These are phyloP conservation scores for Picea engelmannii DNA, from an alignment of 83 land plant species.

Conservation along the genomic window DNA sequence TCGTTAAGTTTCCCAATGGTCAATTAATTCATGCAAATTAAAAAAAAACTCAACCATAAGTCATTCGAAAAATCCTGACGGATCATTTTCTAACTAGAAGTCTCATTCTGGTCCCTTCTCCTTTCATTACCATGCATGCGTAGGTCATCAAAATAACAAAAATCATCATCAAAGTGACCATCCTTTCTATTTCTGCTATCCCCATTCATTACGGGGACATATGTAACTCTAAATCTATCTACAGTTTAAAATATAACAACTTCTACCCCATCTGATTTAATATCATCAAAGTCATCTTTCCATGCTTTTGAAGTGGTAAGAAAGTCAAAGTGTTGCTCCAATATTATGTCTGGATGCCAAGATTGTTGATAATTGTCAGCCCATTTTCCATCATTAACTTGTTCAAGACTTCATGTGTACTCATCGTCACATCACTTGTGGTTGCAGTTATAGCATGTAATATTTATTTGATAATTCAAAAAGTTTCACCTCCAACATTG, in stretches of 20 bases:
- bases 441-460: no score
- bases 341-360: slow-evolving; percentile 17
- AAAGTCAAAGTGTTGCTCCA: slow-evolving; percentile 19
- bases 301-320: slow-evolving; percentile 45
- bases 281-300: slow-evolving; percentile 73
- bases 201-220: slow-evolving; percentile 13
- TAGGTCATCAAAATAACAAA: neutral
- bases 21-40: no score
- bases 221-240: slow-evolving; percentile 29
- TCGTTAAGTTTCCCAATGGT: no score
- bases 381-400: no score
- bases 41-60: no score
- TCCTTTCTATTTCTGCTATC: slow-evolving; percentile 13
- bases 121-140: neutral
- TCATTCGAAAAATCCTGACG: no score
- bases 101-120: slow-evolving; percentile 7
- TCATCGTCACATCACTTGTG: no score
- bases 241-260: slow-evolving; percentile 73
- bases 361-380: neutral
- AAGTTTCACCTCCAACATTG: no score
- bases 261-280: slow-evolving; percentile 72
- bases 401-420: no score
- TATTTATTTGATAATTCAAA: no score
- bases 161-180: slow-evolving; percentile 25
- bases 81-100: neutral